Evolutionary conservation across 78 protist genomes (phyloP), one percentile per base, ranked within the genome.

Genomic region (Blattamonas nauphoetae): DNA sequence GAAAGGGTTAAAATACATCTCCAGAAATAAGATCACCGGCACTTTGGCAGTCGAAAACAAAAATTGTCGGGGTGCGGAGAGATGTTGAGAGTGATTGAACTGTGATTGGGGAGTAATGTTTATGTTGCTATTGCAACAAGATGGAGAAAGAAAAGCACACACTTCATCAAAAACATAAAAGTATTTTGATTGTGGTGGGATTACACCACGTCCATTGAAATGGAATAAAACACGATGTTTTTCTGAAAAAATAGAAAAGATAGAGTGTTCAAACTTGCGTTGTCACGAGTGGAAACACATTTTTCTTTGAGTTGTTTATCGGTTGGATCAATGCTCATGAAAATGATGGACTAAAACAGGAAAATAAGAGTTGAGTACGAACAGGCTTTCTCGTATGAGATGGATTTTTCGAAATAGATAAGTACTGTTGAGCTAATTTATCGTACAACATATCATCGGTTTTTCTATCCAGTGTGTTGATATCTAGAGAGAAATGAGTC

Each of bases 191-290:
- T 55, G 71, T 29, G 99, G 99, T 42, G 85, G 81, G 21, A 99
- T 98, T 29, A 98, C 99, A 44, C 99, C 99, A 42, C 97, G 99
- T 33, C 99, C 99, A 86, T 95, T 97, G 90, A 95, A 98, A 80
- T 98, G 99, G 45, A 97, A 89, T 35, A 98, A 83, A n/a, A 97
- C 92, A 0, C 98, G 91, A 71, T 96, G 71, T 29, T 11, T 29
- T 55, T 55, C 71, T 55, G 21, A n/a, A n/a, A 43, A 21, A 55
- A 55, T 29, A 29, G 71, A 55, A 55, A 55, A 29, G 11, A 55
- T 11, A 55, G 21, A 55, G 21, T 55, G 71, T 55, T 29, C 71
- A 55, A 55, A 55, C 71, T 55, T 55, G 71, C 71, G 11, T 55
- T 21, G 38, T 11, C 71, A 29, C 71, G 71, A 55, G 71, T 55